Evolutionary conservation across 1,284 basidiomycete genomes (phyloP).

Genomic region (Vanrija pseudolonga): DNA sequence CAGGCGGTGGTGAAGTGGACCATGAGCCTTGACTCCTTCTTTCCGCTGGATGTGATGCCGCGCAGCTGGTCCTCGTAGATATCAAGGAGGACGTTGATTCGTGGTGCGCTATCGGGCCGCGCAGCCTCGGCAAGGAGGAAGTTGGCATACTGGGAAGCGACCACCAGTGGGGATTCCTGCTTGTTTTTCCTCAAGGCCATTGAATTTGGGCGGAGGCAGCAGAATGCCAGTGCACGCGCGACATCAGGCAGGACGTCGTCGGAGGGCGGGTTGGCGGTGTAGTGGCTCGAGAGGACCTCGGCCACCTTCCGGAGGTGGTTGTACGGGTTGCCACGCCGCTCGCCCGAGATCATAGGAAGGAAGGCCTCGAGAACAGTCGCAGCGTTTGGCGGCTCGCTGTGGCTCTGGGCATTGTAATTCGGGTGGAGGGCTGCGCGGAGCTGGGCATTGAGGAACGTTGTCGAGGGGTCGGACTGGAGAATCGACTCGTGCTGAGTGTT

Average conservation of each 20-base stretch:
- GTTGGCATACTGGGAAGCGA: slow-evolving; percentile 5
- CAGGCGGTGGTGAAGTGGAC: slow-evolving; percentile 10
- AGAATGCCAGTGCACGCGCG: slow-evolving; percentile 4
- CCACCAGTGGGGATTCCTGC: neutral
- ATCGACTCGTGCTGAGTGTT: too few species aligned
- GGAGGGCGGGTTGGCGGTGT: neutral
- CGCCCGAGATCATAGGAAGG: neutral
- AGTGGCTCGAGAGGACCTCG: slow-evolving; percentile 1
- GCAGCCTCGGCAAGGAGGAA: slow-evolving; percentile 11
- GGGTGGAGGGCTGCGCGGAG: slow-evolving; percentile 10
- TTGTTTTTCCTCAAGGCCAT: neutral
- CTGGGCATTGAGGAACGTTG: slow-evolving; percentile 6
- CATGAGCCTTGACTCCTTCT: neutral
- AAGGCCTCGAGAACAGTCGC: neutral
- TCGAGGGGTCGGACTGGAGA: neutral
- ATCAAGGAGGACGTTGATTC: slow-evolving; percentile 1
- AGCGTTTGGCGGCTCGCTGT: neutral
- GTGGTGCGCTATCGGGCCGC: neutral
- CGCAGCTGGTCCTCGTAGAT: slow-evolving; percentile 10
- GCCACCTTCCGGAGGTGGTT: slow-evolving; percentile 2
- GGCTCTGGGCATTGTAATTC: neutral
- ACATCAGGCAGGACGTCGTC: neutral
- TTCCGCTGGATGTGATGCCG: neutral
- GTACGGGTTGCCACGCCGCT: neutral
- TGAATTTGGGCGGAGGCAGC: slow-evolving; percentile 2